A percentile compares a stretch with the other conserved stretches of the same genome.
Conservation (phyloP, 176 grass and related monocot species). For the Bolboschoenus planiculmis region DNA sequence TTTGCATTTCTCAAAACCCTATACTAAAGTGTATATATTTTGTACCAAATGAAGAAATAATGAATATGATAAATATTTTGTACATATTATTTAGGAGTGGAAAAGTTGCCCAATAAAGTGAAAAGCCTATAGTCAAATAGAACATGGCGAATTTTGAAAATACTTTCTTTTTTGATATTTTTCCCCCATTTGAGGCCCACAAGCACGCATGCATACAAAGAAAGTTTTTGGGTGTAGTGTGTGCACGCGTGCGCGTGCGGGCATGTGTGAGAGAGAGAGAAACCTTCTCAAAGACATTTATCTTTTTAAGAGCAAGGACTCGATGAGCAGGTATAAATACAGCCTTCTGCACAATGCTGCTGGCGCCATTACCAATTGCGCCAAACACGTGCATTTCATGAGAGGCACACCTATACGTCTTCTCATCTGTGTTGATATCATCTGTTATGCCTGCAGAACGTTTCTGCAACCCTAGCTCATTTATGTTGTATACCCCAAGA, state of each 20-base stretch:
- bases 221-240: not conserved
- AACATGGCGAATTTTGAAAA: too few species aligned
- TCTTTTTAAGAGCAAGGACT: conserved; percentile 83
- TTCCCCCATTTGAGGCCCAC: too few species aligned
- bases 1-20: too few species aligned
- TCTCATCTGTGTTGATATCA: conserved; percentile 50
- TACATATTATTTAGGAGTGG: too few species aligned
- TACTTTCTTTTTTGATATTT: too few species aligned
- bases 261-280: not conserved
- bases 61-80: too few species aligned
- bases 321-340: conserved; percentile 76
- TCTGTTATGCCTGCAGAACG: conserved; percentile 33
- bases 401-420: conserved; percentile 74
- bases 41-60: not conserved
- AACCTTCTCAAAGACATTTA: conserved; percentile 96
- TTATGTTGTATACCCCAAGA: conserved; percentile 87
- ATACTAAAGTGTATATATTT: too few species aligned
- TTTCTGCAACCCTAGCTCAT: conserved; percentile 58
- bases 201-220: too few species aligned
- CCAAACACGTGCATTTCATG: conserved; percentile 94
- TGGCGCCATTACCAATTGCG: conserved; percentile 81
- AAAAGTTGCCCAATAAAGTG: too few species aligned
- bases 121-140: too few species aligned
- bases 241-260: not conserved
- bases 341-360: conserved; percentile 83